A percentile compares a stretch with the other conserved stretches of the same genome.
Evolutionary conservation across 768 basidiomycete species (phyloP).

Genomic region (Russula olivacea): DNA sequence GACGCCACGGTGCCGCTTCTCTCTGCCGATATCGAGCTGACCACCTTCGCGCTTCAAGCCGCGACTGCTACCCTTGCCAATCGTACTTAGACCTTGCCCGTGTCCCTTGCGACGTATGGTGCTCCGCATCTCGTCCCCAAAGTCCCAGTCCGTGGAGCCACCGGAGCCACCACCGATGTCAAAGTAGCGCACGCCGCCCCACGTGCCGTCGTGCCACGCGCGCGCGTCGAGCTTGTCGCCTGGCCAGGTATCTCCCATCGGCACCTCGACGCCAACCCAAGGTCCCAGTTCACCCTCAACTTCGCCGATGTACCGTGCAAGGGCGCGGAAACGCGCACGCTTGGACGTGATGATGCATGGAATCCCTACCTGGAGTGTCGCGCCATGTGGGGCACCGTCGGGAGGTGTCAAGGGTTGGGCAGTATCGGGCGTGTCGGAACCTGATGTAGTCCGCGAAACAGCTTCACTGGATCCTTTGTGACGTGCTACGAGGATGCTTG

Average conservation of each 20-base stretch:
- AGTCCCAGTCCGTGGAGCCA: conserved; percentile 57
- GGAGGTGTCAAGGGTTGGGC: conserved; percentile 5
- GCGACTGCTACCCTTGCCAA: conserved; percentile 33
- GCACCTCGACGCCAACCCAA: conserved; percentile 91
- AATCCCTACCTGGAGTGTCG: conserved; percentile 79
- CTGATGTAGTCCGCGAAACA: conserved; percentile 26
- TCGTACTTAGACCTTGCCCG: conserved; percentile 29
- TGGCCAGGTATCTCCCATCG: conserved; percentile 53
- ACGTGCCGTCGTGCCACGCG: conserved; percentile 82
- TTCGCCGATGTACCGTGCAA: conserved; percentile 84
- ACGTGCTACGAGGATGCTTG: conserved; percentile 29
- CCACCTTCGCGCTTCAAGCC: conserved; percentile 53
- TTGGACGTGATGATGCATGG: conserved; percentile 86
- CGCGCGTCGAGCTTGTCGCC: conserved; percentile 51
- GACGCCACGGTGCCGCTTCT: conserved; percentile 59
- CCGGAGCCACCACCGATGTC: conserved; percentile 71
- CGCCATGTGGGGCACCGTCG: conserved; percentile 44
- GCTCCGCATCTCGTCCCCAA: conserved; percentile 38
- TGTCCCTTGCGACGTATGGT: conserved; percentile 39
- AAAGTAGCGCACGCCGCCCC: conserved; percentile 80
- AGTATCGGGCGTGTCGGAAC: conserved; percentile 15
- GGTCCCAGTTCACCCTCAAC: conserved; percentile 74
- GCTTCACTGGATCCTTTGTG: conserved; percentile 38
- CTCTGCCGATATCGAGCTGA: conserved; percentile 40
- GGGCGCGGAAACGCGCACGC: conserved; percentile 77